A percentile compares a stretch with the other conserved stretches of the same genome.
These are phyloP conservation scores for Penicillium lagena DNA, from an alignment of 495 filamentous ascomycete species.

Conservation along the genomic window DNA sequence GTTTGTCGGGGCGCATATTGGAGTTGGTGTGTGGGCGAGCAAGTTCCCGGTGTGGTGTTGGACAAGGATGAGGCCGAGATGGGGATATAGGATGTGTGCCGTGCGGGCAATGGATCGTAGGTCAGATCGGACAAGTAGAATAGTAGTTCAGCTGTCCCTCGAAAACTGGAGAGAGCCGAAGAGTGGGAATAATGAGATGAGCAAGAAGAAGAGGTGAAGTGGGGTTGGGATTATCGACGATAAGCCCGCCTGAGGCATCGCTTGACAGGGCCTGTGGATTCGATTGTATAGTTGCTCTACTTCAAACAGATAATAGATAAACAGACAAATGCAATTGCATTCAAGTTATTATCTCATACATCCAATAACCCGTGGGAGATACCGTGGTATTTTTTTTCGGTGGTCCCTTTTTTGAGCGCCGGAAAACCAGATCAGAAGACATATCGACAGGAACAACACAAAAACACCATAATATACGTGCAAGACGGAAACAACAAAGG, in stretches of 20 bases:
- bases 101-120: too few relatives aligned
- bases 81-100: too few relatives aligned
- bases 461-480: conserved; percentile 8
- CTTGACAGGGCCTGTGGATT: background rate
- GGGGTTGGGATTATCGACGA: background rate
- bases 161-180: too few relatives aligned
- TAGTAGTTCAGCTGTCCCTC: too few relatives aligned
- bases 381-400: conserved; percentile 18
- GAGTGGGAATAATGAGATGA: too few relatives aligned
- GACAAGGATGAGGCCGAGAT: too few relatives aligned
- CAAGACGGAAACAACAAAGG: background rate
- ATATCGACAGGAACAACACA: conserved; percentile 1
- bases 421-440: conserved; percentile 4
- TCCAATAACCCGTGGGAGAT: conserved; percentile 6
- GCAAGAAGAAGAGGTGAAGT: too few relatives aligned
- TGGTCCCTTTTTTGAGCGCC: conserved; percentile 18
- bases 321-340: conserved; percentile 9
- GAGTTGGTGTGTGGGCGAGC: background rate
- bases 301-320: background rate
- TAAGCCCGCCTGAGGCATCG: conserved; percentile 6
- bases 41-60: background rate
- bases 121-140: too few relatives aligned
- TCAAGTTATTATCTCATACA: conserved; percentile 11
- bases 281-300: too few relatives aligned
- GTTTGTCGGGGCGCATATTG: conserved; percentile 34